Conservation (phyloP, 2,329 filamentous ascomycete genomes). For the Arthrobotrys pseudoclavata region DNA sequence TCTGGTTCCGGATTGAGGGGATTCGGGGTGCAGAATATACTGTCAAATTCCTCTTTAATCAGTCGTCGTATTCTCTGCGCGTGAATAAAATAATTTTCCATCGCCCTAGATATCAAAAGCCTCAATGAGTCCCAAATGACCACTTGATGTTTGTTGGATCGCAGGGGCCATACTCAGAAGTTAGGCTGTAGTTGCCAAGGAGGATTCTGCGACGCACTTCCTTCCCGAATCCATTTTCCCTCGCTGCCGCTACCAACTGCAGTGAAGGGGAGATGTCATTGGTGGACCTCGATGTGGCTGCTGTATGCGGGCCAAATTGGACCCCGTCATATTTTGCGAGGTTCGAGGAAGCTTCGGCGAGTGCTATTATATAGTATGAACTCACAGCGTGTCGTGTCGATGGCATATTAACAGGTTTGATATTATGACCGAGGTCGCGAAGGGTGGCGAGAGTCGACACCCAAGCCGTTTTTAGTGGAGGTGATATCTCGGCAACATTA, state of each 20-base stretch:
- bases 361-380: constrained; percentile 94
- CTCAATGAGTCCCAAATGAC: background rate
- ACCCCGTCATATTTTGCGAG: constrained; percentile 96
- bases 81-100: constrained; percentile 96
- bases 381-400: constrained; percentile 87
- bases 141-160: background rate
- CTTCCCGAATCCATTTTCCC: constrained; percentile 80
- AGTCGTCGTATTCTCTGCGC: constrained; percentile 88
- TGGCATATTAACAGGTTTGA: constrained; percentile 84
- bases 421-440: constrained; percentile 75
- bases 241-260: constrained; percentile 71
- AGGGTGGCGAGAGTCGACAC: constrained; percentile 73
- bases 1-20: constrained; percentile 70
- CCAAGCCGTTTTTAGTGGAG: constrained; percentile 79
- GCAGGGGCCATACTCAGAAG: constrained; percentile 73
- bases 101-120: constrained; percentile 69
- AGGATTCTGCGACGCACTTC: constrained; percentile 91
- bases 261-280: background rate
- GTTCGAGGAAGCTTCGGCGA: constrained; percentile 95
- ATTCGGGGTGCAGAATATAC: constrained; percentile 78
- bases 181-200: constrained; percentile 89
- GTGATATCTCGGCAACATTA: constrained; percentile 84
- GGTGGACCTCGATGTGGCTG: background rate
- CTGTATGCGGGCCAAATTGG: constrained; percentile 78
- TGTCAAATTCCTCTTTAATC: constrained; percentile 88